A percentile compares a stretch with the other conserved stretches of the same genome.
phyloP scores from a whole-genome alignment of 2,329 filamentous ascomycete species.

The Fusarium burgessii region DNA sequence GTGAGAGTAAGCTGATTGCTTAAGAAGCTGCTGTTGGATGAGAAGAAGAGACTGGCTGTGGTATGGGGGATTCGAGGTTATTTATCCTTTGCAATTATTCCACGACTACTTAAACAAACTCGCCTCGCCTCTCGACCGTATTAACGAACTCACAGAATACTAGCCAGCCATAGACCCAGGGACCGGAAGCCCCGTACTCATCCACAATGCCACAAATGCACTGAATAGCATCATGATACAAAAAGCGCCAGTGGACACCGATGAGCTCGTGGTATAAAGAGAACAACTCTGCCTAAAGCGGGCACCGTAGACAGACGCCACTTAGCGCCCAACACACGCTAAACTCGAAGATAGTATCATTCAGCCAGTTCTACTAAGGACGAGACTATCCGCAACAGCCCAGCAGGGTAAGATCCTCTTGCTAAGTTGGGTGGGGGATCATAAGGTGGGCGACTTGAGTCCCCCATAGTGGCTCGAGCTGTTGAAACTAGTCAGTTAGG shows the following conservation, averaged over 20 bases:
- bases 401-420: background rate
- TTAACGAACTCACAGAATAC: slow-evolving; percentile 8
- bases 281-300: slow-evolving; percentile 12
- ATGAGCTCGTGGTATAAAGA: slow-evolving; percentile 8
- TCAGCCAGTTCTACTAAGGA: slow-evolving; percentile 1
- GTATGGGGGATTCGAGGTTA: slow-evolving; percentile 28
- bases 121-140: background rate
- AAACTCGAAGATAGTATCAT: background rate
- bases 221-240: background rate
- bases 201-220: slow-evolving; percentile 22
- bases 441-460: background rate
- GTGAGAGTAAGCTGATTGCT: slow-evolving; percentile 38
- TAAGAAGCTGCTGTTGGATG: slow-evolving; percentile 42
- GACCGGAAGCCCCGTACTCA: slow-evolving; percentile 35
- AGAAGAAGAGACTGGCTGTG: slow-evolving; percentile 6
- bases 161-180: slow-evolving; percentile 6
- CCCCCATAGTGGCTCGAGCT: background rate
- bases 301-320: slow-evolving; percentile 37
- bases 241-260: slow-evolving; percentile 7
- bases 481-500: slow-evolving; percentile 1
- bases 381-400: slow-evolving; percentile 13
- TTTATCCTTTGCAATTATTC: slow-evolving; percentile 36
- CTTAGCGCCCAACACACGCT: slow-evolving; percentile 15
- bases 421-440: background rate
- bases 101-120: background rate